Percentiles rank a stretch among this genome's conserved stretches.
Evolutionary conservation across 2,329 filamentous ascomycete species (phyloP).

Genomic region (Fulvia fulva): DNA sequence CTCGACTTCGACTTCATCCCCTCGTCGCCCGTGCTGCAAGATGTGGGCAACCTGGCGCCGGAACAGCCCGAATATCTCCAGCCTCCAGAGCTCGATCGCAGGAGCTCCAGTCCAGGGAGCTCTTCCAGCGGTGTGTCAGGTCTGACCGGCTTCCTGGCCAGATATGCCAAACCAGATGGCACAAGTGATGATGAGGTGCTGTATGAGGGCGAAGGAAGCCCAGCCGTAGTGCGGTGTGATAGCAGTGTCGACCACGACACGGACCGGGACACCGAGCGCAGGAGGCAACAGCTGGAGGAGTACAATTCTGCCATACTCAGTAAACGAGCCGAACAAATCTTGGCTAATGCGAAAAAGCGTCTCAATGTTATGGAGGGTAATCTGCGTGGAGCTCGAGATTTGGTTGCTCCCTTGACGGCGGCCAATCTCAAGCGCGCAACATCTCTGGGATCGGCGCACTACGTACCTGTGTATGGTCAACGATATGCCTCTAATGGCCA

Average conservation of each 20-base stretch:
- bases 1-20: slow-evolving; percentile 15
- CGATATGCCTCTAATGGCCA: slow-evolving; percentile 21
- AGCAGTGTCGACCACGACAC: slow-evolving; percentile 12
- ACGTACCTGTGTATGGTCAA: slow-evolving; percentile 14
- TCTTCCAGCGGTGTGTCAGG: slow-evolving; percentile 43
- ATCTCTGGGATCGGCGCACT: slow-evolving; percentile 28
- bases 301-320: slow-evolving; percentile 73
- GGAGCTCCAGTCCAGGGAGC: slow-evolving; percentile 31
- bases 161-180: slow-evolving; percentile 21
- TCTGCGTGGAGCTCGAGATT: slow-evolving; percentile 65
- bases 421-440: slow-evolving; percentile 38
- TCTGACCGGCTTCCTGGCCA: slow-evolving; percentile 33
- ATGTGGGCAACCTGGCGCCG: slow-evolving; percentile 28
- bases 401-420: slow-evolving; percentile 35
- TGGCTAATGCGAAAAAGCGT: slow-evolving; percentile 86
- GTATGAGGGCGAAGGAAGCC: slow-evolving; percentile 17
- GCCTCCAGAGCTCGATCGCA: slow-evolving; percentile 24
- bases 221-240: slow-evolving; percentile 5
- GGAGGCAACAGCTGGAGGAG: slow-evolving; percentile 46
- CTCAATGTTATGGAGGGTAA: slow-evolving; percentile 94
- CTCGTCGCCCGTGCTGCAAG: slow-evolving; percentile 31
- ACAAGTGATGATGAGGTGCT: slow-evolving; percentile 22
- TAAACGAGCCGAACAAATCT: slow-evolving; percentile 79
- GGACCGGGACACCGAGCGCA: slow-evolving; percentile 25
- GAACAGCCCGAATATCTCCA: slow-evolving; percentile 16